Evolutionary conservation across 2,329 filamentous ascomycete species (phyloP), one percentile per base, ranked within the genome.

Genomic region (Dactylellina sp.): DNA sequence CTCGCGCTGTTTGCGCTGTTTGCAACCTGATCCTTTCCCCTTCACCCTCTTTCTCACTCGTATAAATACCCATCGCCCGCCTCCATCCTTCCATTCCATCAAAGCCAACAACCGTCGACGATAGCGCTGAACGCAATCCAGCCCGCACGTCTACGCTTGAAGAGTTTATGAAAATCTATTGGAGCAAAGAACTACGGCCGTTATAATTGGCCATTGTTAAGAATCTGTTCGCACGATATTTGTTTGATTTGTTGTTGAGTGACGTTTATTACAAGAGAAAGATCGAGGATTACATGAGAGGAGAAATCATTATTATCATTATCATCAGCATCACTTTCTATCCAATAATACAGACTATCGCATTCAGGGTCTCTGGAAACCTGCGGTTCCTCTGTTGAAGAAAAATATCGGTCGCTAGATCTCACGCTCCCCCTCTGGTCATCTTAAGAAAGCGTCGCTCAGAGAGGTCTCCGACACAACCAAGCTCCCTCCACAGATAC

Each of bases 51-150:
- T 65, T 57, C 60, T 46, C 35, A 50, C 47, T 49, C 64, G 18
- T 72, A 72, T 72, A 72, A 72, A 72, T 72, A 72, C 68, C 68
- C 68, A 72, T 72, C 68, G 60, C 66, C 65, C 66, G 28, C 66
- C 66, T 55, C 47, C 57, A 46, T 60, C 37, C 28, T 64, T 65
- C 52, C 47, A 44, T 60, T 61, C 60, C 32, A 14, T 44, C 52
- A 18, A 32, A 32, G 28, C 28, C 32, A 60, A 56, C 28, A 55
- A 40, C 52, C 28, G 52, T 44, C 46, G 44, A 70, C 44, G 55
- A 5, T 32, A 39, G 50, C 50, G 32, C 50, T 55, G 50, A 55
- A 55, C 4, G 37, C 7, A 35, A 9, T 14, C 25, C 49, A 16
- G 24, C 49, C 49, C 11, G 49, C 24, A n/a, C 49, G 49, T 44